Percentiles rank a stretch among this genome's conserved stretches.
Evolutionary conservation across 768 basidiomycete genomes (phyloP).

Genomic region (Floccularia luteovirens): DNA sequence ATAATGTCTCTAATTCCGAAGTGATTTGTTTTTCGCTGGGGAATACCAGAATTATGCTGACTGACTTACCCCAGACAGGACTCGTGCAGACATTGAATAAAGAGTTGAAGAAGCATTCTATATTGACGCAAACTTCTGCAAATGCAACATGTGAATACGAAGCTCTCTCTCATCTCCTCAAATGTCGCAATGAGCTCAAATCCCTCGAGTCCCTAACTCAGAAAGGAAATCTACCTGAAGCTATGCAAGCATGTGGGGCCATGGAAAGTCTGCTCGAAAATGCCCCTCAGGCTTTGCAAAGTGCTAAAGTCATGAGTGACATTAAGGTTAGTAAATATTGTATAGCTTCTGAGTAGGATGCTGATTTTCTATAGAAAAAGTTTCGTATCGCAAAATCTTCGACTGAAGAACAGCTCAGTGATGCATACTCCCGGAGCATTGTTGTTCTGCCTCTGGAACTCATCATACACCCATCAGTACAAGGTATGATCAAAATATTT

Average conservation of each 20-base stretch:
- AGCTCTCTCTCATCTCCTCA: constrained; percentile 46
- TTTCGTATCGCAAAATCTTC: constrained; percentile 48
- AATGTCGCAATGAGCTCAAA: constrained; percentile 40
- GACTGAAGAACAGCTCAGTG: constrained; percentile 63
- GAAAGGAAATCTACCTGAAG: constrained; percentile 57
- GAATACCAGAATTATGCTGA: constrained; percentile 2
- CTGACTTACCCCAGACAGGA: constrained; percentile 44
- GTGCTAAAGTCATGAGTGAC: constrained; percentile 44
- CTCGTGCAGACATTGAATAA: constrained; percentile 52
- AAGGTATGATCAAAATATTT: constrained; percentile 18
- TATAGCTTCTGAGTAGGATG: constrained; percentile 3
- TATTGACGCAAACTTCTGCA: constrained; percentile 53
- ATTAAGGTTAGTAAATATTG: constrained; percentile 45
- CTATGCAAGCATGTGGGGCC: constrained; percentile 35
- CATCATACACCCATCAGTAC: constrained; percentile 42
- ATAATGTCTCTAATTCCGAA: constrained; percentile 48
- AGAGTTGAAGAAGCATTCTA: constrained; percentile 50
- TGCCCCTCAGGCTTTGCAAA: constrained; percentile 42
- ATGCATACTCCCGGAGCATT: constrained; percentile 58
- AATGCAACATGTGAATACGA: constrained; percentile 45
- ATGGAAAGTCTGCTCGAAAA: constrained; percentile 36
- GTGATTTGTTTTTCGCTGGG: constrained; percentile 25
- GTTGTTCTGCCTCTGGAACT: constrained; percentile 41
- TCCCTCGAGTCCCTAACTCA: constrained; percentile 38
- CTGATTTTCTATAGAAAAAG: constrained; percentile 33